These are phyloP conservation scores for Lasiosphaeris hirsuta DNA, from an alignment of 495 filamentous ascomycete species.

Conservation along the genomic window DNA sequence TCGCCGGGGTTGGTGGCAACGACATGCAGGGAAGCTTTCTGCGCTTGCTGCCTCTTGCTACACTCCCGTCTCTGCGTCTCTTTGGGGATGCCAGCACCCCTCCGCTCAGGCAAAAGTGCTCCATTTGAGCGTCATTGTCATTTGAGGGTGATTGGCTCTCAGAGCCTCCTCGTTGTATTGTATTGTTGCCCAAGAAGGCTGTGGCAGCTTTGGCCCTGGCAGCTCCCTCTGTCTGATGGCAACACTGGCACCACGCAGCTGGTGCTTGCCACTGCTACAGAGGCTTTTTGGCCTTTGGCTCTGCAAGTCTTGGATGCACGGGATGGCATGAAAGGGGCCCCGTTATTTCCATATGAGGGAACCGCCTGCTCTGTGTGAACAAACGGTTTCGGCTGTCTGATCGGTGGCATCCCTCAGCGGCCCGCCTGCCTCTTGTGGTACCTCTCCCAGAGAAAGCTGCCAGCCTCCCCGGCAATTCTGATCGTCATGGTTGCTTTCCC, in stretches of 20 bases:
- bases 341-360: not conserved
- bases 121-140: no score
- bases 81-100: no score
- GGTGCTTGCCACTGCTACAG: no score
- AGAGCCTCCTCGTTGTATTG: no score
- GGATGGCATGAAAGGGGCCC: not conserved
- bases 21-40: conserved; percentile 5
- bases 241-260: no score
- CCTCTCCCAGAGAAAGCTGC: no score
- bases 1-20: not conserved
- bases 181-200: no score
- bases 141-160: no score
- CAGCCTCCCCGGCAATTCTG: conserved; percentile 9
- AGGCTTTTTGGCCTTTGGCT: not conserved
- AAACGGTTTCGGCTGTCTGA: not conserved
- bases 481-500: conserved; percentile 13
- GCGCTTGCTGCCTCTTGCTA: not conserved
- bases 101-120: no score
- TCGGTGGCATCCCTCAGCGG: not conserved
- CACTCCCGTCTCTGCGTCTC: not conserved
- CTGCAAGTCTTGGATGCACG: not conserved
- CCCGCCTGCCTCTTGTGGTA: not conserved
- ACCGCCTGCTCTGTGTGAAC: not conserved
- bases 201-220: no score
- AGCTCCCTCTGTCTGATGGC: no score